Conservation (phyloP, 768 basidiomycete species). For the Crepidotus variabilis region DNA sequence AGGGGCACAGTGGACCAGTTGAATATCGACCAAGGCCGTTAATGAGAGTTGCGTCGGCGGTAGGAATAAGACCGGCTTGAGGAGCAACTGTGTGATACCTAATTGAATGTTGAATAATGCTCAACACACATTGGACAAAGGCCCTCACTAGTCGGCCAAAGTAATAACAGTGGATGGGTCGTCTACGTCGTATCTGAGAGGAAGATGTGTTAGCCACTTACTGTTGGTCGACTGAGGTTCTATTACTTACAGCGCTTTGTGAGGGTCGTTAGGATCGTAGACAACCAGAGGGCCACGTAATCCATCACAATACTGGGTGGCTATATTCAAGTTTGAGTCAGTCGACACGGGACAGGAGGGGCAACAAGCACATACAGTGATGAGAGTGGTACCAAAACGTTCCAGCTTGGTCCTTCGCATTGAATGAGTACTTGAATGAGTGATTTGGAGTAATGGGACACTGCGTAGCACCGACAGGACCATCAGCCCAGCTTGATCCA, state of each 20-base stretch:
- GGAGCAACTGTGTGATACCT: conserved; percentile 34
- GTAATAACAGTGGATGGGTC: conserved; percentile 38
- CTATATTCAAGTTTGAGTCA: not conserved
- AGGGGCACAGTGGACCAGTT: conserved; percentile 37
- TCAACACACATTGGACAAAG: not conserved
- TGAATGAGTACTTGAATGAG: conserved; percentile 38
- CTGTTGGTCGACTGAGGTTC: too few relatives aligned
- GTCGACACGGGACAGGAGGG: too few relatives aligned
- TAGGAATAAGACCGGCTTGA: conserved; percentile 15
- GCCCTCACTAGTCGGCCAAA: conserved; percentile 42
- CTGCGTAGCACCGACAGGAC: conserved; percentile 31
- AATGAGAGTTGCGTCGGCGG: conserved; percentile 41
- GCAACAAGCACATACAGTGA: conserved; percentile 17
- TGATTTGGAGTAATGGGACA: conserved; percentile 38
- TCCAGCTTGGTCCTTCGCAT: conserved; percentile 31
- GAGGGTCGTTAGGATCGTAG: conserved; percentile 16
- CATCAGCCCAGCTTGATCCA: conserved; percentile 29
- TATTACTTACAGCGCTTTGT: not conserved
- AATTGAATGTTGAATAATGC: not conserved
- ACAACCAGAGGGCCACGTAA: conserved; percentile 19
- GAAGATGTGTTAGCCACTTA: not conserved
- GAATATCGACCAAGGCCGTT: conserved; percentile 47
- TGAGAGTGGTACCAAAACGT: conserved; percentile 40
- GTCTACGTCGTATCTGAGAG: not conserved
- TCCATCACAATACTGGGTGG: conserved; percentile 22